Percentiles rank a stretch among this genome's conserved stretches.
phyloP scores from a whole-genome alignment of 2,329 filamentous ascomycete species.

The Trichoderma cornu-damae region DNA sequence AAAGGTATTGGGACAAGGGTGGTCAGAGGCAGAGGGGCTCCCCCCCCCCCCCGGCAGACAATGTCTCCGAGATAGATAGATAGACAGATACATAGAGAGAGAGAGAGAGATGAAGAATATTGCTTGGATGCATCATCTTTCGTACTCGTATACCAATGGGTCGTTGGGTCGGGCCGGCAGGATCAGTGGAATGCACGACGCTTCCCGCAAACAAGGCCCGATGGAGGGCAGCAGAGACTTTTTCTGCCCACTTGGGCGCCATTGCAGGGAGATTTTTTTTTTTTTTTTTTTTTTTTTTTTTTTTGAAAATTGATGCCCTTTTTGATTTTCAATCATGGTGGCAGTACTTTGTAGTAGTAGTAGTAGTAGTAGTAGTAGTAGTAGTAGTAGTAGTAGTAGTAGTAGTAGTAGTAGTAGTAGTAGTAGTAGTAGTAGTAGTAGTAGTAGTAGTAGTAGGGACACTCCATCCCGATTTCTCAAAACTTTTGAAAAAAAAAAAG shows the following conservation, averaged over 20 bases:
- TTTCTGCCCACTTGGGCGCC: slow-evolving; percentile 12
- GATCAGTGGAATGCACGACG: background rate
- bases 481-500: background rate
- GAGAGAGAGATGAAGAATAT: background rate
- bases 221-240: background rate
- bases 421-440: too few relatives aligned
- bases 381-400: too few relatives aligned
- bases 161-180: background rate
- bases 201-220: background rate
- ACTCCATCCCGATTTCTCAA: too few relatives aligned
- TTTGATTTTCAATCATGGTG: background rate
- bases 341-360: background rate
- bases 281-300: too few relatives aligned
- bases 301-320: background rate
- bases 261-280: slow-evolving; percentile 13
- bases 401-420: too few relatives aligned
- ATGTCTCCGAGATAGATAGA: too few relatives aligned
- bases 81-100: too few relatives aligned
- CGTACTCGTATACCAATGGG: slow-evolving; percentile 3
- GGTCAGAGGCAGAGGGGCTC: background rate
- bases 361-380: too few relatives aligned
- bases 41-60: too few relatives aligned
- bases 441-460: too few relatives aligned
- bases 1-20: too few relatives aligned
- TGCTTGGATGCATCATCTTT: background rate